Evolutionary conservation across 176 grass and related monocot species (phyloP), one percentile per base, ranked within the genome.

Genomic region (Tuctoria greenei): DNA sequence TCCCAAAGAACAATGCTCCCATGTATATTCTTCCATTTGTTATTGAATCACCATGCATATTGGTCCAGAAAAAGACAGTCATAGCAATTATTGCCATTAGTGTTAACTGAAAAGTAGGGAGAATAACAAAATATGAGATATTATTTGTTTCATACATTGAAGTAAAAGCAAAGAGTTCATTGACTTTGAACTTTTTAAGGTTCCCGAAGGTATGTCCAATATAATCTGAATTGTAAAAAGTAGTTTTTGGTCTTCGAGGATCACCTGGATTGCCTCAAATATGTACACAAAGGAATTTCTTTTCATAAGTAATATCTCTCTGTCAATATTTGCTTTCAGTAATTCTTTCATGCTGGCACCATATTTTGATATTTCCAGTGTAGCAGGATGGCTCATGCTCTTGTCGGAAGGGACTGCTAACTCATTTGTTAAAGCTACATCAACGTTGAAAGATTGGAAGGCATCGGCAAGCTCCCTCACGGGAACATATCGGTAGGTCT

Each of bases 231-330:
- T 49, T 9, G 17, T 25, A 26, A 76, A 75, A 64, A 64, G 6
- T 44, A 45, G 6, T 8, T 65, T 65, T 75, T 46, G 8, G 38
- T 2, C 39, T 64, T 56, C 6, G 3, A 26, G 9, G 70, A 72
- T 79, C 79, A 95, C 92, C 80, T 95, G 86, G 41, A 50, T 10
- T 67, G 85, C 77, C 57, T 80, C 91, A 66, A 95, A 95, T 79
- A 86, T 79, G 20, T 87, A 95, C 26, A 91, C 73, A 67, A 91
- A 91, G 2, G 86, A 88, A 45, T 95, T 95, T 55, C 86, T 89
- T 77, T 91, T 91, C 86, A 95, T 91, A 16, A 95, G 78, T 64
- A 91, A 51, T 26, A 95, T 54, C 76, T 91, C 88, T 87, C 88
- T 88, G 25, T 67, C 54, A 7, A 86, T 84, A 64, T 82, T 88